Base-by-base conservation (phyloP, 495 filamentous ascomycete species). In the Hypoxylon perforatum region DNA sequence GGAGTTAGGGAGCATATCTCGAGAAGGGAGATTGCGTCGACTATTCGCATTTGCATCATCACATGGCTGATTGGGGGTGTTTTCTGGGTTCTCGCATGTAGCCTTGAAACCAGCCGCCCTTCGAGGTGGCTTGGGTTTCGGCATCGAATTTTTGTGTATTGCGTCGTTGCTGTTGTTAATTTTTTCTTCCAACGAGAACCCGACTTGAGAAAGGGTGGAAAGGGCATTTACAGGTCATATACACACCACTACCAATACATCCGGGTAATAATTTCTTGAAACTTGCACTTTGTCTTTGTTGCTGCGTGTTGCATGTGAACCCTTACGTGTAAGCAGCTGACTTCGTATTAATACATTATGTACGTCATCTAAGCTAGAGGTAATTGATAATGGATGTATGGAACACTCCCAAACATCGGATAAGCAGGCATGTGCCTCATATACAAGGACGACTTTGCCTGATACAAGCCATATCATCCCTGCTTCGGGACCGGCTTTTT, bases 1-100 rank as follows among this genome's bases (percentile, higher is more conserved):
- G 66, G 70, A 73, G 67, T 73, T 75, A 49, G 25, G 55, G 60
- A n/a, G 41, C 33, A 68, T 25, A 57, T 57, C 35, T 57, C 42
- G 11, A 57, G 64, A 38, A 8, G 39, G 22, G 58, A 61, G 55
- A 57, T 46, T 46, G 53, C 53, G 52, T 58, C 63, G 52, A 58
- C 55, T 35, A 21, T 57, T 70, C 21, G 60, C 60, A 69, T 64
- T 64, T 69, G 51, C 66, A 69, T 65, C 60, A 50, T 66, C 57
- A 64, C 64, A 69, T 66, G 21, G 55, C 72, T 57, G 48, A 60
- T 63, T 33, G 18, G 54, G n/a, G 63, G 61, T 55, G 63, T 65
- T 64, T 39, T 57, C 17, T 63, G 35, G 42, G 58, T 66, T 58
- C 57, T 63, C 66, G 53, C 71, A 78, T 76, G 73, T 75, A 75